A percentile compares a stretch with the other conserved stretches of the same genome.
Conservation (phyloP, 805 yeast genomes). For the Maudiozyma pseudohumilis region DNA sequence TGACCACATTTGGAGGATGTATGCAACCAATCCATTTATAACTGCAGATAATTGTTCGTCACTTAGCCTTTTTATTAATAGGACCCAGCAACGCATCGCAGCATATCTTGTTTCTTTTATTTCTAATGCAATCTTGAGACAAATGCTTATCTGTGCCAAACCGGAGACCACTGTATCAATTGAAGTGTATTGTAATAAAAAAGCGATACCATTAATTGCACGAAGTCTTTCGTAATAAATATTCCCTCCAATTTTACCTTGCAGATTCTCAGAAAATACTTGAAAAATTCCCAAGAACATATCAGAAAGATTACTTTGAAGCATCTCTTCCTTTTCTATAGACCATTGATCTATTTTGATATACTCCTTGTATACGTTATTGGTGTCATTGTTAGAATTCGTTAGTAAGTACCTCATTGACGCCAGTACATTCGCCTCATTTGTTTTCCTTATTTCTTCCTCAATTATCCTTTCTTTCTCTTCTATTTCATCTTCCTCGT, state of each 20-base stretch:
- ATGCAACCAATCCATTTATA: constrained; percentile 64
- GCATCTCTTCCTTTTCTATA: constrained; percentile 20
- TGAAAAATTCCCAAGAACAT: constrained; percentile 69
- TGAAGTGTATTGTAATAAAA: constrained; percentile 44
- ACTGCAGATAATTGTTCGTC: constrained; percentile 52
- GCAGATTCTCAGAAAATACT: constrained; percentile 40
- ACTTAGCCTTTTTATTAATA: constrained; percentile 47
- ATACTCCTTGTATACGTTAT: constrained; percentile 19
- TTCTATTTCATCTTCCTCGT: no score
- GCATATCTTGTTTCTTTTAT: constrained; percentile 47
- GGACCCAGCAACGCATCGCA: constrained; percentile 60
- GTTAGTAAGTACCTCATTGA: constrained; percentile 23
- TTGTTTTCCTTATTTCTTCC: no score
- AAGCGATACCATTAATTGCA: constrained; percentile 64
- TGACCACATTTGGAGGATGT: constrained; percentile 59
- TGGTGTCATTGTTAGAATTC: constrained; percentile 21
- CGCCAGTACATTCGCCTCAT: no score
- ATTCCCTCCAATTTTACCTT: not conserved
- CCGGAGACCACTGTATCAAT: constrained; percentile 52
- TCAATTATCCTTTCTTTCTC: no score
- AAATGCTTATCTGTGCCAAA: constrained; percentile 76
- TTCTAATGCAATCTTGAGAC: constrained; percentile 71
- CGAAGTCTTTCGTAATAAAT: constrained; percentile 55
- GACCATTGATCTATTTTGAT: constrained; percentile 22
- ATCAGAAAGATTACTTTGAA: constrained; percentile 40